These are phyloP conservation scores for Paecilomyces fulvus DNA, from an alignment of 2,329 filamentous ascomycete species.

Conservation along the genomic window DNA sequence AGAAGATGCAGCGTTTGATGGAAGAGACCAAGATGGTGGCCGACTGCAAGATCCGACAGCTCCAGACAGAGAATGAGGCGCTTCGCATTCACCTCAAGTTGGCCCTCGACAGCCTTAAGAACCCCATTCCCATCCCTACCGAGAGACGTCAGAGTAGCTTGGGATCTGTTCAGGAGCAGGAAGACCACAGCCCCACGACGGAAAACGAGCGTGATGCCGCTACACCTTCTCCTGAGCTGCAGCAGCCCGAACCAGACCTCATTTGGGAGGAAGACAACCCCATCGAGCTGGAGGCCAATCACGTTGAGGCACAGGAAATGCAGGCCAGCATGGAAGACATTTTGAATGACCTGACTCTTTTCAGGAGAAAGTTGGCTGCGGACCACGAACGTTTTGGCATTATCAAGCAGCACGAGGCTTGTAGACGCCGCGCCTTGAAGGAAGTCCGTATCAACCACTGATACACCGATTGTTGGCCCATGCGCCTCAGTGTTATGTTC, in stretches of 20 bases:
- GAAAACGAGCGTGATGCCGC: conserved; percentile 31
- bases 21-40: conserved; percentile 84
- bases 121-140: conserved; percentile 63
- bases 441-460: conserved; percentile 17
- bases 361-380: conserved; percentile 77
- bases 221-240: conserved; percentile 1
- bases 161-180: conserved; percentile 48
- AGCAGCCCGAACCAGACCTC: conserved; percentile 17
- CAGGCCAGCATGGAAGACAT: conserved; percentile 81
- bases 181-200: conserved; percentile 45
- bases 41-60: conserved; percentile 84
- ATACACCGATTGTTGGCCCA: neutral
- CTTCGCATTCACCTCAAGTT: conserved; percentile 79
- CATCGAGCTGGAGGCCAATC: conserved; percentile 34
- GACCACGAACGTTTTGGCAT: conserved; percentile 46
- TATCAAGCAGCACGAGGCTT: conserved; percentile 12
- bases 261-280: conserved; percentile 19
- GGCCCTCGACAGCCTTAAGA: conserved; percentile 76
- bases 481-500: neutral
- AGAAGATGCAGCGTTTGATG: conserved; percentile 88
- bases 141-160: conserved; percentile 27
- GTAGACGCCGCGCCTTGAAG: conserved; percentile 22
- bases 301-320: conserved; percentile 50
- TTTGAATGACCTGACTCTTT: conserved; percentile 68
- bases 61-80: conserved; percentile 86